Base-by-base conservation (phyloP, 306 rosid species). In the Quercus cerris region DNA sequence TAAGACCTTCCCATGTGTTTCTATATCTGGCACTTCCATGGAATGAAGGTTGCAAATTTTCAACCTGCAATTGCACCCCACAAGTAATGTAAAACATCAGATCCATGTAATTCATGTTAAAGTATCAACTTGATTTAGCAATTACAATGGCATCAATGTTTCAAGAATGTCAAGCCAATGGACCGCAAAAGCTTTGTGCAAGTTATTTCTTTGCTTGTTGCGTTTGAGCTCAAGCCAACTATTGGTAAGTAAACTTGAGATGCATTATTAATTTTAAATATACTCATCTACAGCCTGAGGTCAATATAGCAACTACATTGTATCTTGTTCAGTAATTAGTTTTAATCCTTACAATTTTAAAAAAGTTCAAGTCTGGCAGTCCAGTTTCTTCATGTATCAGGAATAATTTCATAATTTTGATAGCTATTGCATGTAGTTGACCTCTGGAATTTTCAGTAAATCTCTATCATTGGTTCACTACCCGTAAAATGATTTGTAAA, bases 1-100 rank as follows among this genome's bases (percentile, higher is more conserved):
- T 81, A 68, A 95, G 94, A 75, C 94, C 97, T 5, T 89, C 93
- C 18, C 85, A 23, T 49, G 98, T 84, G 83, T 89, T 95, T 74
- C 44, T 89, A 85, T 82, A 93, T 85, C 85, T 82, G 75, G 79
- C 77, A 82, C 89, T 81, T 73, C 87, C 94, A 61, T 77, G 78
- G 17, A 38, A 75, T 64, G 90, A 86, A 80, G 84, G 75, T 67
- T 80, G 90, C 76, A 85, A 79, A 76, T 78, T 91, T 75, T 87
- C 96, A 74, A 95, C 99, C 99, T 95, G 84, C 76, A 77, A 62
- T 70, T 62, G 63, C 68, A 78, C 77, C 80, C 75, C 59, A 83
- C 13, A 66, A 81, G 61, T 79, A 66, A 62, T 31, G 52, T 74
- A 56, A 33, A 81, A 71, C 67, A 82, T 77, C 56, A 75, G 75